phyloP scores from a whole-genome alignment of 192 early-diverging fungal species.

The Coemansia umbellata region DNA sequence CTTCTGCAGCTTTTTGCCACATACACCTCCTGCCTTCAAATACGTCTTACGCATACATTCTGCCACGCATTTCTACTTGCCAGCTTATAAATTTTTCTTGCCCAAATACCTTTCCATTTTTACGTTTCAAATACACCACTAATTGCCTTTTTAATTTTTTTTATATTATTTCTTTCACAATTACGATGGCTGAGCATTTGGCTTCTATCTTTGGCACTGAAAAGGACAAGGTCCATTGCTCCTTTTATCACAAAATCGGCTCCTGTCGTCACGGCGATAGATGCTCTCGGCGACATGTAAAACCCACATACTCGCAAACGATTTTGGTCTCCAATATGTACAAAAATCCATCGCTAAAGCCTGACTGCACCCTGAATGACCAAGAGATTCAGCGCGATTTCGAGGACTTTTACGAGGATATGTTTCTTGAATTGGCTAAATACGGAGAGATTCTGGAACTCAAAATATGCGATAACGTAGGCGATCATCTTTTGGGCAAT shows the following conservation, averaged over 20 bases:
- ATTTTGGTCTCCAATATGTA: slow-evolving; percentile 93
- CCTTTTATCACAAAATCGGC: slow-evolving; percentile 99
- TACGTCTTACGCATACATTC: too few relatives aligned
- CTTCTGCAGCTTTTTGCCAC: too few relatives aligned
- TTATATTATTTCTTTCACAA: background rate
- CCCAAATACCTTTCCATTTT: background rate
- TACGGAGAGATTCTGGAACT: slow-evolving; percentile 97
- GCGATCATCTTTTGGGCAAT: slow-evolving; percentile 96
- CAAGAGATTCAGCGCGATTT: slow-evolving; percentile 63
- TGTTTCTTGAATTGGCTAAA: slow-evolving; percentile 92
- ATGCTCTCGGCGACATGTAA: slow-evolving; percentile 95
- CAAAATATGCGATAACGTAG: slow-evolving; percentile 97
- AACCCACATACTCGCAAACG: slow-evolving; percentile 94
- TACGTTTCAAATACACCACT: background rate
- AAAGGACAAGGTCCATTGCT: slow-evolving; percentile 99
- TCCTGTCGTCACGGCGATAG: slow-evolving; percentile 97
- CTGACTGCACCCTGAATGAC: slow-evolving; percentile 72
- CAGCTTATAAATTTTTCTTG: too few relatives aligned
- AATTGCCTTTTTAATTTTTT: slow-evolving; percentile 3
- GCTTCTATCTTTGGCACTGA: slow-evolving; percentile 95
- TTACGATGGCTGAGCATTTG: slow-evolving; percentile 73
- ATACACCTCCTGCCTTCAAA: too few relatives aligned
- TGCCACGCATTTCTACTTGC: too few relatives aligned
- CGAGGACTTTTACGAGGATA: slow-evolving; percentile 95
- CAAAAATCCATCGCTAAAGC: slow-evolving; percentile 75